Evolutionary conservation across 768 basidiomycete genomes (phyloP), one percentile per base, ranked within the genome.

Genomic region (Tylopilus felleus): DNA sequence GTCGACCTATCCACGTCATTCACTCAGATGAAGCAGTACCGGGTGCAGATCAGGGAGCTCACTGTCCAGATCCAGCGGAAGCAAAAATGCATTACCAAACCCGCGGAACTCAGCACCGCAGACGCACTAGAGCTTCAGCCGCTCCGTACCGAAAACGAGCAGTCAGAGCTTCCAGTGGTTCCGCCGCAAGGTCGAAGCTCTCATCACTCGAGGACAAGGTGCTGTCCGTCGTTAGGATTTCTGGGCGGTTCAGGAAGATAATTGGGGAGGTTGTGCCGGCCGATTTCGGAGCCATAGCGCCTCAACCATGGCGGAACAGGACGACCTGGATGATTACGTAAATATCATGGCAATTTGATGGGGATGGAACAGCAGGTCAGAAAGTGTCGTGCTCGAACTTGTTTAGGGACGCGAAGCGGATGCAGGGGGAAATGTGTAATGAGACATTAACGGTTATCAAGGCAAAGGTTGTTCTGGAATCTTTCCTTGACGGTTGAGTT

Each of bases 371-470:
- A 7, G 10, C 13, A 14, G 54, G 48, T n/a, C 35, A 50, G 22
- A 60, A 52, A 17, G 53, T 60, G 14, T 28, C 60, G 36, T 60
- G 59, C 31, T 35, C 58, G 27, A n/a, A 52, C 59, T 23, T 40
- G 54, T 0, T 27, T 60, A 53, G 59, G 59, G 25, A 29, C 60
- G 58, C 36, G 29, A 60, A 60, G 47, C 22, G 35, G 42, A 41
- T 35, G 23, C 51, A 29, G 33, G 3, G 28, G 25, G 51, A 47
- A 14, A 33, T 14, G 14, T 47, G 51, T 3, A 22, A 23, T 1
- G 27, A 52, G 19, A 41, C 27, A 14, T 35, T 44, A 44, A 50
- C 51, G 13, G 48, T 52, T 25, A 5, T 47, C 27, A 60, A 56
- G 43, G 35, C 50, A 1, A 60, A 52, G 35, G 58, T 60, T 12